Conservation (phyloP, 352 stramenopile species). For the Globisporangium apiculatum region DNA sequence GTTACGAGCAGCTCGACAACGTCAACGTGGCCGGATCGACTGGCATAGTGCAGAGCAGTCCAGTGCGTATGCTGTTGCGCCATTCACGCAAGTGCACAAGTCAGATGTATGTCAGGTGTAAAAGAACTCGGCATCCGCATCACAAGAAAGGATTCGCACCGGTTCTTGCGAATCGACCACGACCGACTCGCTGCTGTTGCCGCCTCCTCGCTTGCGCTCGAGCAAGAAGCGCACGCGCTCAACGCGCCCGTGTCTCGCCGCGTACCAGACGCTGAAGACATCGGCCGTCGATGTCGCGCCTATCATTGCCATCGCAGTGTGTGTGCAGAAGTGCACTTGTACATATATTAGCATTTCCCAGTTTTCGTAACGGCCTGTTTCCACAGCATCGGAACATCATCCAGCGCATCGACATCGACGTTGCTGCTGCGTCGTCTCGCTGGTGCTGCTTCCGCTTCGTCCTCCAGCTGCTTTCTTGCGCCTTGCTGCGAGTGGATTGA, state of each 20-base stretch:
- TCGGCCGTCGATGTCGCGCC: slow-evolving; percentile 4
- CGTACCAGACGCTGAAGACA: slow-evolving; percentile 76
- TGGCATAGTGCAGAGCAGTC: slow-evolving; percentile 55
- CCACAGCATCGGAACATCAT: too few species aligned
- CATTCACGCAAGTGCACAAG: not conserved
- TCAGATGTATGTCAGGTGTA: not conserved
- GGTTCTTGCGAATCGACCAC: slow-evolving; percentile 44
- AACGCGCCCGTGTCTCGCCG: slow-evolving; percentile 44
- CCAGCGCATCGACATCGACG: too few species aligned
- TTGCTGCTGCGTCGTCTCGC: too few species aligned
- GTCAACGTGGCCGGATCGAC: slow-evolving; percentile 38
- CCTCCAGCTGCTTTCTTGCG: too few species aligned
- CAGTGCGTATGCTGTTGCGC: slow-evolving; percentile 41
- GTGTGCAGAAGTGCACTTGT: too few species aligned
- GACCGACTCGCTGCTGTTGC: slow-evolving; percentile 1
- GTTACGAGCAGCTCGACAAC: slow-evolving; percentile 42
- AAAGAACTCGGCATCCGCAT: too few species aligned
- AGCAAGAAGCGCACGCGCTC: slow-evolving; percentile 46
- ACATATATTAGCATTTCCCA: too few species aligned
- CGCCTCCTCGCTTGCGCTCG: slow-evolving; percentile 24
- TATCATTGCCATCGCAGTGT: too few species aligned
- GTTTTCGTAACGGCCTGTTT: too few species aligned
- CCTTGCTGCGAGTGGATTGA: too few species aligned
- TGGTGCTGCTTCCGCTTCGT: too few species aligned
- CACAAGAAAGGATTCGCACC: slow-evolving; percentile 16